Evolutionary conservation across 1,139 yeast species (phyloP).

Genomic region (Saccharomyces hybrid): DNA sequence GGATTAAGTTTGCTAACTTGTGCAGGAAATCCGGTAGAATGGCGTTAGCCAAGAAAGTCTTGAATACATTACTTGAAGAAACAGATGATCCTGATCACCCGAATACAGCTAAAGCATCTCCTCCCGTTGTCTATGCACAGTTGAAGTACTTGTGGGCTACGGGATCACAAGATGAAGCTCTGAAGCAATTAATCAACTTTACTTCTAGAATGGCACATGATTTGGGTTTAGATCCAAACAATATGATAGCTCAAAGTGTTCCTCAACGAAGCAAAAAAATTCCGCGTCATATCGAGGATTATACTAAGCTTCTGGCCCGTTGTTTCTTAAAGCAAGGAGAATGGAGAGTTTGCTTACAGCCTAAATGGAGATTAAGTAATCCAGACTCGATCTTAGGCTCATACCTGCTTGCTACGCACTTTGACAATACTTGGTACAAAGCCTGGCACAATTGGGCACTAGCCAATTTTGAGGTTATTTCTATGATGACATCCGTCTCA

Average conservation of each 20-base stretch:
- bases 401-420: conserved; percentile 86
- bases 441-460: conserved; percentile 99
- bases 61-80: conserved; percentile 62
- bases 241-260: conserved; percentile 63
- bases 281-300: conserved; percentile 71
- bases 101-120: conserved; percentile 76
- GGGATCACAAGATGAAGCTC: conserved; percentile 81
- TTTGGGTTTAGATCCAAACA: conserved; percentile 70
- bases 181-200: conserved; percentile 77
- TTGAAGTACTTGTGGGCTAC: conserved; percentile 95
- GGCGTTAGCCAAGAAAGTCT: conserved; percentile 86
- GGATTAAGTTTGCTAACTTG: conserved; percentile 95
- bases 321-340: conserved; percentile 97
- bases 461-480: conserved; percentile 91
- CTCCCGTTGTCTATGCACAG: conserved; percentile 95
- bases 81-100: conserved; percentile 39
- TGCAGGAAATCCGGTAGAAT: conserved; percentile 91
- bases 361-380: conserved; percentile 62
- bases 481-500: conserved; percentile 46
- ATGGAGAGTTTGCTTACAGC: conserved; percentile 83
- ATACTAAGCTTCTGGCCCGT: conserved; percentile 81
- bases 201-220: conserved; percentile 87
- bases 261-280: conserved; percentile 50
- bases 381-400: conserved; percentile 81
- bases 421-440: conserved; percentile 88